phyloP scores from a whole-genome alignment of 768 basidiomycete genomes.

The Sutorius australiensis region DNA sequence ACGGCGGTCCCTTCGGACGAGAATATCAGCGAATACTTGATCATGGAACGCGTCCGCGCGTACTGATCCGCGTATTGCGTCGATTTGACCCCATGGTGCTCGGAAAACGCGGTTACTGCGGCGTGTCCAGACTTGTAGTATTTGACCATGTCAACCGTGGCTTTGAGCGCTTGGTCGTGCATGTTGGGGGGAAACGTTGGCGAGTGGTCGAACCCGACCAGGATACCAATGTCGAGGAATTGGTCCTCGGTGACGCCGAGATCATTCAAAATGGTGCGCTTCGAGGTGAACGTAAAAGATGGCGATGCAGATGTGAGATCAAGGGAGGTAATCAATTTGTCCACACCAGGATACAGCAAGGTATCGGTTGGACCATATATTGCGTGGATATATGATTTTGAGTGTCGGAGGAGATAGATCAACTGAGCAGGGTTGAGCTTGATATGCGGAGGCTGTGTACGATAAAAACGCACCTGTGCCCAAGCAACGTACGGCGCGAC shows the following conservation, averaged over 20 bases:
- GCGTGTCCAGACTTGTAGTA: slow-evolving; percentile 88
- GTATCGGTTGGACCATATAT: slow-evolving; percentile 90
- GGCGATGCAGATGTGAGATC: slow-evolving; percentile 68
- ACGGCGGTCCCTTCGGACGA: slow-evolving; percentile 79
- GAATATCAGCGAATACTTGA: slow-evolving; percentile 88
- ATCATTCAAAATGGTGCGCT: slow-evolving; percentile 65
- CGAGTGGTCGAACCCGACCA: slow-evolving; percentile 85
- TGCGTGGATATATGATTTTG: slow-evolving; percentile 91
- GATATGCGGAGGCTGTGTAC: neutral
- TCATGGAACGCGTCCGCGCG: slow-evolving; percentile 84
- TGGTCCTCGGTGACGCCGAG: slow-evolving; percentile 77
- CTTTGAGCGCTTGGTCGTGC: slow-evolving; percentile 78
- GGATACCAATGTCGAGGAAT: slow-evolving; percentile 89
- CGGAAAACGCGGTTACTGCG: slow-evolving; percentile 70
- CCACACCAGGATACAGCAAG: slow-evolving; percentile 81
- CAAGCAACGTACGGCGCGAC: slow-evolving; percentile 94
- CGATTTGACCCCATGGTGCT: slow-evolving; percentile 79
- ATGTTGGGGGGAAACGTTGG: slow-evolving; percentile 77
- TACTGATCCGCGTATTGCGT: slow-evolving; percentile 82
- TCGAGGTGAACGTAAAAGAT: slow-evolving; percentile 82
- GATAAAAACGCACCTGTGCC: slow-evolving; percentile 73
- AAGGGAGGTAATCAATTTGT: slow-evolving; percentile 86
- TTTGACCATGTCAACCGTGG: slow-evolving; percentile 87
- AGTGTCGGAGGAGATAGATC: slow-evolving; percentile 91
- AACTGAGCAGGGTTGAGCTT: slow-evolving; percentile 41